A percentile compares a stretch with the other conserved stretches of the same genome.
phyloP scores from a whole-genome alignment of 495 filamentous ascomycete species.

The Talaromyces adpressus region DNA sequence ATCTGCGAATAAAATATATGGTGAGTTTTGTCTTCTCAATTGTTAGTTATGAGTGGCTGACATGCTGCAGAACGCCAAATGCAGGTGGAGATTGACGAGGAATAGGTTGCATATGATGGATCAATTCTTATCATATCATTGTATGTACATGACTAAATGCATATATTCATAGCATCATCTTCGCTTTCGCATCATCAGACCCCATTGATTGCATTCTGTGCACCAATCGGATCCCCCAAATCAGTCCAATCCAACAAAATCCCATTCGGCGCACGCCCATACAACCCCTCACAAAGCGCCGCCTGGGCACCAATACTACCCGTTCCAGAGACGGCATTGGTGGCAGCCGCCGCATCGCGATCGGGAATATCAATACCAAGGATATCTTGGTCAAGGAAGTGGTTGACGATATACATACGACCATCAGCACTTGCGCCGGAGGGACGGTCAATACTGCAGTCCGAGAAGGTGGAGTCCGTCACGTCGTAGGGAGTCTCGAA shows the following conservation, averaged over 20 bases:
- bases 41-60: background rate
- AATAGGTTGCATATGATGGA: background rate
- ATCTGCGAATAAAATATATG: slow-evolving; percentile 67
- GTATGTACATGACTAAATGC: background rate
- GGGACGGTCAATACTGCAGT: slow-evolving; percentile 61
- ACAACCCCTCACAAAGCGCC: slow-evolving; percentile 42
- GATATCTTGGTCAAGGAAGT: slow-evolving; percentile 37
- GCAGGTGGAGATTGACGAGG: slow-evolving; percentile 38
- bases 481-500: slow-evolving; percentile 67
- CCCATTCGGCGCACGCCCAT: slow-evolving; percentile 50
- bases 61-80: slow-evolving; percentile 31
- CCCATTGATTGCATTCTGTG: slow-evolving; percentile 53
- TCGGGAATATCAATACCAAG: slow-evolving; percentile 50
- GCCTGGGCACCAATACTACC: slow-evolving; percentile 56
- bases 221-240: slow-evolving; percentile 48
- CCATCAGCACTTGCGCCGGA: slow-evolving; percentile 31
- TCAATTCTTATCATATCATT: background rate
- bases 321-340: slow-evolving; percentile 45
- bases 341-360: slow-evolving; percentile 39
- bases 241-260: slow-evolving; percentile 65
- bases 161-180: background rate
- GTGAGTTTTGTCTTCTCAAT: slow-evolving; percentile 32
- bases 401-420: slow-evolving; percentile 51
- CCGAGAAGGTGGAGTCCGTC: slow-evolving; percentile 34
- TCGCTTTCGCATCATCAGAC: slow-evolving; percentile 18